phyloP scores from a whole-genome alignment of 768 basidiomycete genomes.

The Boletellus ananas region DNA sequence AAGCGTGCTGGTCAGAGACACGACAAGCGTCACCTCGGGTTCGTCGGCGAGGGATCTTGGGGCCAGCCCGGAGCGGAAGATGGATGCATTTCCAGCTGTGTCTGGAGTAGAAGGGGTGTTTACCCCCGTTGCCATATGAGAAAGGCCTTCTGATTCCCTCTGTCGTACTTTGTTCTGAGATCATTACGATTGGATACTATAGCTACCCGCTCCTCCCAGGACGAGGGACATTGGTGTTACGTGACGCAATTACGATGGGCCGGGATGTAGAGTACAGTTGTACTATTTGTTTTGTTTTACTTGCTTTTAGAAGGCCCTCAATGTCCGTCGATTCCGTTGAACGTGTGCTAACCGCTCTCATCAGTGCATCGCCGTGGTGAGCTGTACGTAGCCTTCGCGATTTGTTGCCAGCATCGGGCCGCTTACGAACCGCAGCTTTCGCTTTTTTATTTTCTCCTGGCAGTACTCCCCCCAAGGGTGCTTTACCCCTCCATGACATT shows the following conservation, averaged over 20 bases:
- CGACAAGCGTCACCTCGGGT: slow-evolving; percentile 26
- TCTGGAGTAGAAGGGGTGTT: slow-evolving; percentile 17
- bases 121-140: slow-evolving; percentile 30
- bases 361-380: background rate
- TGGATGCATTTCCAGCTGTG: slow-evolving; percentile 9
- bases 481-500: no score
- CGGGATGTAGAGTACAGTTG: slow-evolving; percentile 23
- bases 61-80: slow-evolving; percentile 29
- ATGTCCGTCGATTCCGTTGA: slow-evolving; percentile 15
- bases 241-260: slow-evolving; percentile 6
- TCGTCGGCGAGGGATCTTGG: slow-evolving; percentile 25
- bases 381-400: background rate
- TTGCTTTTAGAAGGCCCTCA: slow-evolving; percentile 17
- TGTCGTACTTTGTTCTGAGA: slow-evolving; percentile 9
- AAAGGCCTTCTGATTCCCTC: slow-evolving; percentile 16
- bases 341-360: background rate
- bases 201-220: slow-evolving; percentile 6
- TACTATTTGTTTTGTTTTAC: slow-evolving; percentile 18
- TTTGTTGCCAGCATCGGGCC: slow-evolving; percentile 6
- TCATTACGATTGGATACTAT: slow-evolving; percentile 13
- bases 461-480: no score
- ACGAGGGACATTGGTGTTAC: background rate
- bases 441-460: no score
- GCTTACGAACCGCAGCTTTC: background rate
- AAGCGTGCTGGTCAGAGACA: slow-evolving; percentile 30